Base-by-base conservation (phyloP, 495 filamentous ascomycete species). In the Penicillium lagena region DNA sequence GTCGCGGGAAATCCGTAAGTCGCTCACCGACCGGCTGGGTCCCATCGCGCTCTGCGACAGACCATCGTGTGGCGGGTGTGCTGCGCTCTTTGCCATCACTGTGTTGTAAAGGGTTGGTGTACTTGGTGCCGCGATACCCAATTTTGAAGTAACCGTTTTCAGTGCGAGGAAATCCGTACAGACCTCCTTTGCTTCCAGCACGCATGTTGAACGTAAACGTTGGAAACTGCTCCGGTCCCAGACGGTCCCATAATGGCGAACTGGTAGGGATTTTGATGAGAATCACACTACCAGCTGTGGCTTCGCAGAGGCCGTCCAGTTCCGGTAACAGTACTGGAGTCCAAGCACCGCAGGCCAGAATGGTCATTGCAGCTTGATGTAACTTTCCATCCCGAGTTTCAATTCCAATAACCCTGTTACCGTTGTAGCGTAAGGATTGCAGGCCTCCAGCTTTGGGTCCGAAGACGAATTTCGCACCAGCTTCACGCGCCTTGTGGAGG, bases 311-410 rank as follows among this genome's bases (percentile, higher is more conserved):
- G 2, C 49, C 51, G 14, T 59, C 58, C 2, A 68, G 37, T 22
- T 60, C 51, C 0, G 69, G 69, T 1, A 95, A 55, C 2, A 95
- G 63, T 0, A 68, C 62, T 2, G 76, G 75, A 2, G 83, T 85
- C 89, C 89, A 94, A 1, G 87, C 83, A 2, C 89, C 89, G 0
- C 86, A 77, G 0, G 89, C 88, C 9, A 90, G 62, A 40, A 94
- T 68, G 8, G 79, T 79, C 7, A 93, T 67, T n/a, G 78, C 77
- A 1, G 86, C 86, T 52, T 7, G 1, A 37, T 67, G 63, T 2
- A 42, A 35, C 14, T 39, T 46, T 2, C 64, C 62, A 42, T 74
- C 62, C 1, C 52, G 54, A 3, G 66, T 71, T 22, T 37, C 9
- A 9, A 72, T 54, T 7, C 63, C 63, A 13, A 43, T 45, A 7